Conservation (phyloP, 2,329 filamentous ascomycete genomes). For the Cercospora zeina region DNA sequence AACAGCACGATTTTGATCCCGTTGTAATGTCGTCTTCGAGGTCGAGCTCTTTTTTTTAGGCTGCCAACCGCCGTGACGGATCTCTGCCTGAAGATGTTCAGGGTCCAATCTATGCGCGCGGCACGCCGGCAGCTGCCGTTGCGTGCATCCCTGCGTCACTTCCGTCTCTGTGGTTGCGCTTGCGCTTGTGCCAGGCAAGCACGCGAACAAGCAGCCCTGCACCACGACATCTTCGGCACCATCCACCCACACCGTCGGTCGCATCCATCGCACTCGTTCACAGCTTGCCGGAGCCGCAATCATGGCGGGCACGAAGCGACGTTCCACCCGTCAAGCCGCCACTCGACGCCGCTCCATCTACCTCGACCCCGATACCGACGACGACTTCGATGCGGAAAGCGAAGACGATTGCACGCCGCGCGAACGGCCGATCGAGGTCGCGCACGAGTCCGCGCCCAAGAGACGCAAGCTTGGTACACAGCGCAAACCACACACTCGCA, state of each 20-base stretch:
- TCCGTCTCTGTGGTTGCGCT: not conserved
- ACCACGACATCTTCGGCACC: not conserved
- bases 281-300: not conserved
- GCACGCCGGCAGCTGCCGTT: not conserved
- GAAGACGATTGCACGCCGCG: slow-evolving; percentile 35
- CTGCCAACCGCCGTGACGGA: not conserved
- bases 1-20: not conserved
- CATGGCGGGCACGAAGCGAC: slow-evolving; percentile 36
- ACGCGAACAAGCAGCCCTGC: not conserved
- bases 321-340: slow-evolving; percentile 39
- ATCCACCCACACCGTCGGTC: not conserved
- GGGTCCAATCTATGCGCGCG: not conserved
- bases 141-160: not conserved
- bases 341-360: slow-evolving; percentile 40
- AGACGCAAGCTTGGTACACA: slow-evolving; percentile 30
- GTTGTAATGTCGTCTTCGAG: not conserved
- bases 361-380: slow-evolving; percentile 42
- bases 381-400: slow-evolving; percentile 36
- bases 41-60: not conserved
- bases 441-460: slow-evolving; percentile 25
- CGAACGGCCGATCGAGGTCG: slow-evolving; percentile 21
- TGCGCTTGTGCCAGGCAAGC: not conserved
- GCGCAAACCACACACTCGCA: slow-evolving; percentile 35
- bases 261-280: not conserved
- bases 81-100: not conserved